A percentile compares a stretch with the other conserved stretches of the same genome.
These are phyloP conservation scores for Stramenopiles sp. DNA, from an alignment of 352 stramenopile species.

Conservation along the genomic window DNA sequence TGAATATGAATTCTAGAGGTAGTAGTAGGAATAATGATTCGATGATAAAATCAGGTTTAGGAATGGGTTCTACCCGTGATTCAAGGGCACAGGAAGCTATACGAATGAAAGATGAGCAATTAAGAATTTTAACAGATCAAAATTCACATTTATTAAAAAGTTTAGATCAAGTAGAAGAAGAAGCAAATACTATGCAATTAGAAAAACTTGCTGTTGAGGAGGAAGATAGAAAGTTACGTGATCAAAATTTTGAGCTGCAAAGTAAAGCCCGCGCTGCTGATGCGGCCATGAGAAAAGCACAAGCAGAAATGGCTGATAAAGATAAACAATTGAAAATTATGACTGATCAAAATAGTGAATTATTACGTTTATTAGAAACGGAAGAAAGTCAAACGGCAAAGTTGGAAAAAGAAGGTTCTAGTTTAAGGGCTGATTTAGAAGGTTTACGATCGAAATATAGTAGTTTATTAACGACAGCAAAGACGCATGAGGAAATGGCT, in stretches of 20 bases:
- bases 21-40: neutral
- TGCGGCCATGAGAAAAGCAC: conserved; percentile 45
- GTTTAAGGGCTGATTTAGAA: conserved; percentile 48
- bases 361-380: conserved; percentile 74
- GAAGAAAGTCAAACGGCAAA: conserved; percentile 63
- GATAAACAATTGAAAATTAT: conserved; percentile 78
- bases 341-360: conserved; percentile 80
- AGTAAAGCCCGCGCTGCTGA: conserved; percentile 59
- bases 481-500: conserved; percentile 73
- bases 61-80: conserved; percentile 27
- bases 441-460: conserved; percentile 56
- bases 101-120: conserved; percentile 83
- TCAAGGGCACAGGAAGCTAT: conserved; percentile 63
- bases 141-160: conserved; percentile 58
- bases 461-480: conserved; percentile 62
- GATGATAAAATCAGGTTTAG: neutral
- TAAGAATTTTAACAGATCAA: conserved; percentile 76
- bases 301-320: conserved; percentile 53
- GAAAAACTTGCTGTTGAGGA: conserved; percentile 42
- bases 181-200: conserved; percentile 31
- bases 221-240: conserved; percentile 64
- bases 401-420: conserved; percentile 32
- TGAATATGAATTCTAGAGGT: neutral
- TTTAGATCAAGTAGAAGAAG: conserved; percentile 47
- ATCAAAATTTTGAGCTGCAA: conserved; percentile 76